These are phyloP conservation scores for Alternaria angustiovoidea DNA, from an alignment of 2,329 filamentous ascomycete species.

Conservation along the genomic window DNA sequence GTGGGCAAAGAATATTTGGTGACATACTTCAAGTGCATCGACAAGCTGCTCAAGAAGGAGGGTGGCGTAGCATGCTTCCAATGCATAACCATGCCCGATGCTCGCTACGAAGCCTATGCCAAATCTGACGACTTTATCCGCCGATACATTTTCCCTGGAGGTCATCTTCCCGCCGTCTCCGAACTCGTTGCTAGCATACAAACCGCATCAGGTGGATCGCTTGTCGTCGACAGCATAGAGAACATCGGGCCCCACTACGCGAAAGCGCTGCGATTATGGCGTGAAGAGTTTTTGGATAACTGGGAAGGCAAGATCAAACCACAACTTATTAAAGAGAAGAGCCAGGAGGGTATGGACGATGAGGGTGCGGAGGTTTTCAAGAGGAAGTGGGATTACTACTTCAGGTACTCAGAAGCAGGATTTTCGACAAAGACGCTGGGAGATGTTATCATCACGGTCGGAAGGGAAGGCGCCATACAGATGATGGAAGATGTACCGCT, in stretches of 20 bases:
- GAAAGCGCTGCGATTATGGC: conserved; percentile 73
- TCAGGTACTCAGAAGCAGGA: conserved; percentile 77
- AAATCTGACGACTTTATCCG: conserved; percentile 77
- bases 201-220: conserved; percentile 65
- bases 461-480: conserved; percentile 69
- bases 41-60: conserved; percentile 70
- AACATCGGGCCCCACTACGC: conserved; percentile 80
- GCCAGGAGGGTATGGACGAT: conserved; percentile 66
- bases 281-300: conserved; percentile 69
- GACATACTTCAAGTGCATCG: conserved; percentile 72
- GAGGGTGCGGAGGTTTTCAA: conserved; percentile 73
- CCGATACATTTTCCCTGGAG: conserved; percentile 81
- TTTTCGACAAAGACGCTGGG: conserved; percentile 76
- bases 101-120: conserved; percentile 70
- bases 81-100: conserved; percentile 78
- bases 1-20: conserved; percentile 73
- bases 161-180: conserved; percentile 72
- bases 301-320: conserved; percentile 69
- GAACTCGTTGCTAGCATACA: conserved; percentile 71
- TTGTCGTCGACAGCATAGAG: conserved; percentile 72
- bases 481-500: conserved; percentile 75
- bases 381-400: conserved; percentile 81
- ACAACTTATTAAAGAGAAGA: conserved; percentile 66
- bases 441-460: conserved; percentile 76
- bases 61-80: conserved; percentile 76